Evolutionary conservation across 2,329 filamentous ascomycete species (phyloP).

Genomic region (Sporothrix luriei): DNA sequence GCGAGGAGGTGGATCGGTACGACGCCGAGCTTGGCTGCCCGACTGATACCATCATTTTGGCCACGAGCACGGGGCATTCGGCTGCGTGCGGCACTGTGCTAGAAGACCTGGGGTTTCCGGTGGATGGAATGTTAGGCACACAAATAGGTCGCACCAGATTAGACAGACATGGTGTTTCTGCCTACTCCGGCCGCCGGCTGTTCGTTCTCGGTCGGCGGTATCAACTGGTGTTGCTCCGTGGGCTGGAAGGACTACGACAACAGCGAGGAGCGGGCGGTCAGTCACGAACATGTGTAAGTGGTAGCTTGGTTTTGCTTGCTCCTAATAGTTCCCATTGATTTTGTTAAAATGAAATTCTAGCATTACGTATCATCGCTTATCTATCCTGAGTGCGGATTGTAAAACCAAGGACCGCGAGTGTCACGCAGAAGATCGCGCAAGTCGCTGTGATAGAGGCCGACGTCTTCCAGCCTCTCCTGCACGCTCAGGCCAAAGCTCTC

Average conservation of each 20-base stretch:
- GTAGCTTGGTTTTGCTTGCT: not conserved
- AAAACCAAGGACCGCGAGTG: not conserved
- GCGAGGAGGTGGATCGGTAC: slow-evolving; percentile 45
- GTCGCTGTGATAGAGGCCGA: not conserved
- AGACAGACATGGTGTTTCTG: slow-evolving; percentile 38
- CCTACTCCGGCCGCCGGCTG: slow-evolving; percentile 37
- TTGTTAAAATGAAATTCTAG: not conserved
- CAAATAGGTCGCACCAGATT: slow-evolving; percentile 36
- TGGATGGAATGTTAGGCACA: slow-evolving; percentile 37
- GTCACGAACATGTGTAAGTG: not conserved
- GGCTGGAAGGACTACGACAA: slow-evolving; percentile 1
- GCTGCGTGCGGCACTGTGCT: slow-evolving; percentile 38
- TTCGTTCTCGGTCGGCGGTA: slow-evolving; percentile 38
- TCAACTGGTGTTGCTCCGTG: slow-evolving; percentile 38
- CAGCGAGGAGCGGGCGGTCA: not conserved
- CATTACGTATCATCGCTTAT: not conserved
- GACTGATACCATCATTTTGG: slow-evolving; percentile 39
- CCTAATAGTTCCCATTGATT: too few species aligned
- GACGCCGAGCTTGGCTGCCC: slow-evolving; percentile 42
- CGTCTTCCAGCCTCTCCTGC: slow-evolving; percentile 1
- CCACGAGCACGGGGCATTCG: slow-evolving; percentile 37
- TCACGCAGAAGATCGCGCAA: not conserved
- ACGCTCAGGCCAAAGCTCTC: not conserved
- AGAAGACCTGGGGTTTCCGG: slow-evolving; percentile 37
- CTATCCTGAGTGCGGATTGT: not conserved